Evolutionary conservation across 139 green algal species (phyloP), one percentile per base, ranked within the genome.

Genomic region (Chlamydomonas incerta): DNA sequence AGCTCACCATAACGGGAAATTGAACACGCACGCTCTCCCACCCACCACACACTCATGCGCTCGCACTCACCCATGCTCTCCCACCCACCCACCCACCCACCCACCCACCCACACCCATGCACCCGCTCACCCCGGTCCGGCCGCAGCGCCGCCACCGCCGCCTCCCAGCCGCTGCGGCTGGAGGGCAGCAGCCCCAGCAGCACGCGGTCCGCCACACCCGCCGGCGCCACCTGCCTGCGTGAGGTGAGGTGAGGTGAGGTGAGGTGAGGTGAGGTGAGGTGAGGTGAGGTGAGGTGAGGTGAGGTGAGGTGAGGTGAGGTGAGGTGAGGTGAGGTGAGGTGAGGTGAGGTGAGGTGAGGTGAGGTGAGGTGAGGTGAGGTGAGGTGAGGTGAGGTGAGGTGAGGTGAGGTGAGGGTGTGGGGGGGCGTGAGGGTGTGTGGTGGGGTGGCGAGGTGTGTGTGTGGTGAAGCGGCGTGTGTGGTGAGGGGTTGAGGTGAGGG

Each of bases 141-240:
- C 83, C 91, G 93, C 50, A 96, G 87, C 33, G 89, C 88, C 1
- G n/a, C 52, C 10, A 96, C 37, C 8, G 94, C 95, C 35, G 90
- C 85, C 20, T 69, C 46, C 95, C 95, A 97, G n/a, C 91, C 90
- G 6, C 50, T 72, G 66, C 90, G 47, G 55, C 87, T 93, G 33
- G 89, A 92, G 0, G 95, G 95, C 57, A 97, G 85, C 50, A 97
- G 89, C 31, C 95, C 95, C 86, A 97, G 86, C 41, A 94, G 31
- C 52, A 97, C 93, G 0, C 95, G 85, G 86, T 97, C 85, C 29
- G 95, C 95, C 52, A 97, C 87, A 15, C 90, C 89, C 50, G 65
- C 76, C 14, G 95, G 95, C 2, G 92, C 91, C 24, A 50, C 41
- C 41, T 50, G 41, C 41, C 41, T 50, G 41, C 41, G n/a, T n/a